phyloP scores from a whole-genome alignment of 495 filamentous ascomycete species.

The Penicillium lividum region DNA sequence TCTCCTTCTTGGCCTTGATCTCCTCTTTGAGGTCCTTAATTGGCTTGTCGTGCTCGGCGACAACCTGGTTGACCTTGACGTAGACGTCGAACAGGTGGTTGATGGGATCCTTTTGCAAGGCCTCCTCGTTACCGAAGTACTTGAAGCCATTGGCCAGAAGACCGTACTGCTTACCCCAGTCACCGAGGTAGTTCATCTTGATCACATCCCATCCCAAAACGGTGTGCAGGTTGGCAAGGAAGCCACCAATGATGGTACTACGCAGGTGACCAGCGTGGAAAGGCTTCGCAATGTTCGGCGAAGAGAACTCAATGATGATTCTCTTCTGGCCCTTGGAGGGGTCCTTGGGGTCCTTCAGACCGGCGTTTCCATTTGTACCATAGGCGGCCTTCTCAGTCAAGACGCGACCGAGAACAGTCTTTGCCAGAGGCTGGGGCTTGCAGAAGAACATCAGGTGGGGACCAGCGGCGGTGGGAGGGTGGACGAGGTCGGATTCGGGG shows the following conservation, averaged over 20 bases:
- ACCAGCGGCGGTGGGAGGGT: constrained; percentile 62
- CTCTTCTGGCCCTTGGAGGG: constrained; percentile 71
- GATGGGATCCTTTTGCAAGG: constrained; percentile 61
- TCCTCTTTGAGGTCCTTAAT: constrained; percentile 58
- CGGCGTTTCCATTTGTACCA: constrained; percentile 65
- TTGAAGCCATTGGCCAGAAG: constrained; percentile 68
- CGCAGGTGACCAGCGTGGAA: constrained; percentile 74
- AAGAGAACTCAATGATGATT: constrained; percentile 71
- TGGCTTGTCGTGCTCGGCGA: constrained; percentile 52
- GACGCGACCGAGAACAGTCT: constrained; percentile 64
- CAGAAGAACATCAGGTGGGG: constrained; percentile 83
- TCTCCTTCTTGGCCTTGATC: constrained; percentile 54
- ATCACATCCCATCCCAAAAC: constrained; percentile 71
- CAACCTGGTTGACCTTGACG: constrained; percentile 60
- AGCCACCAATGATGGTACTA: constrained; percentile 76
- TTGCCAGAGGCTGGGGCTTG: constrained; percentile 57
- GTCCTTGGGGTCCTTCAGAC: constrained; percentile 67
- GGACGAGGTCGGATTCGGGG: constrained; percentile 73
- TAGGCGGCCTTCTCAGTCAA: constrained; percentile 60
- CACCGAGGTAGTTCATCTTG: constrained; percentile 74
- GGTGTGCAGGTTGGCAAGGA: constrained; percentile 67
- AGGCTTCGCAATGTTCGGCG: constrained; percentile 74
- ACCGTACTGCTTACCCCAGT: constrained; percentile 78
- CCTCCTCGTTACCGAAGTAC: constrained; percentile 63
- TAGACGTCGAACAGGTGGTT: constrained; percentile 72